These are phyloP conservation scores for Saraca asoca DNA, from an alignment of 331 rosid species.

Conservation along the genomic window DNA sequence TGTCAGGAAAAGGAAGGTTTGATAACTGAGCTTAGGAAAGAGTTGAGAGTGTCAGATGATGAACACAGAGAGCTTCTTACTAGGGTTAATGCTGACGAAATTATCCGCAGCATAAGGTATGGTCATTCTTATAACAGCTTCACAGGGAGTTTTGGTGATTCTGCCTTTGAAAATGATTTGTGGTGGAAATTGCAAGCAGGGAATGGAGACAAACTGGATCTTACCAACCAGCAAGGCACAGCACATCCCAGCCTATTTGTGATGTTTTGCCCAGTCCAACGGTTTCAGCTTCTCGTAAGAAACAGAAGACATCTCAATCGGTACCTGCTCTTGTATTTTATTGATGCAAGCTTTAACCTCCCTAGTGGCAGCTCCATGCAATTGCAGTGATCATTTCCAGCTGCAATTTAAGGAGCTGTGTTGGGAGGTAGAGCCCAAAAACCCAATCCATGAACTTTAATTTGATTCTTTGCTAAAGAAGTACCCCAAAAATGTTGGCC, in stretches of 20 bases:
- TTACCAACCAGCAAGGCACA: slow-evolving; percentile 62
- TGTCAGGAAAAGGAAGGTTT: slow-evolving; percentile 89
- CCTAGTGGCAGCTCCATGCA: slow-evolving; percentile 23
- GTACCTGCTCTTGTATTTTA: slow-evolving; percentile 45
- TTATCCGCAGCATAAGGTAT: slow-evolving; percentile 76
- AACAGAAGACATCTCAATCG: slow-evolving; percentile 79
- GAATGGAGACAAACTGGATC: slow-evolving; percentile 89
- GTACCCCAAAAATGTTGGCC: slow-evolving; percentile 25
- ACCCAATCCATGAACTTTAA: no score
- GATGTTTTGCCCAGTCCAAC: slow-evolving; percentile 76
- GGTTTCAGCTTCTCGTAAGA: slow-evolving; percentile 78
- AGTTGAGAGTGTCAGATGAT: slow-evolving; percentile 96
- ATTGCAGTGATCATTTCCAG: neutral
- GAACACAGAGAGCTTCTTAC: slow-evolving; percentile 90
- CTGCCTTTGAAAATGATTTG: slow-evolving; percentile 26
- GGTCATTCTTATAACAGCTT: slow-evolving; percentile 30
- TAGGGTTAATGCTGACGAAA: slow-evolving; percentile 86
- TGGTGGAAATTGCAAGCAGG: slow-evolving; percentile 47
- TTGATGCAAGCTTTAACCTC: slow-evolving; percentile 20
- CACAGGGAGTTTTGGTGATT: slow-evolving; percentile 23
- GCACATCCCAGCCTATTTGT: slow-evolving; percentile 64
- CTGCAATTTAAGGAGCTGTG: slow-evolving; percentile 5
- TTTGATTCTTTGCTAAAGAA: neutral
- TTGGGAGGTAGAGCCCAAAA: no score
- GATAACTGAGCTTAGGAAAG: slow-evolving; percentile 98